Conservation (phyloP, 345 rosid species). For the Rubroshorea leprosula region DNA sequence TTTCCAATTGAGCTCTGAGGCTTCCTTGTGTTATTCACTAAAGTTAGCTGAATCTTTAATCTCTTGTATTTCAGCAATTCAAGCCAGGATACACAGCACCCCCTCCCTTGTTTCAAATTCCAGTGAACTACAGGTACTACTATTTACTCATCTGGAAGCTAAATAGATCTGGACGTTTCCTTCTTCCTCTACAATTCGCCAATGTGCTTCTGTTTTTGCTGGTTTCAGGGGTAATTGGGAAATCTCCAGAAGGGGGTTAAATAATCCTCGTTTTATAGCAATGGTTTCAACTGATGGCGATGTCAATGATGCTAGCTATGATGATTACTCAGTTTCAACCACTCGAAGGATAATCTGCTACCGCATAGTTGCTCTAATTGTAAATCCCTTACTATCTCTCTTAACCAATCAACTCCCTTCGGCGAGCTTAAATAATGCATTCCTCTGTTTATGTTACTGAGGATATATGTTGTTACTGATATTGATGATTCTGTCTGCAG, state of each 20-base stretch:
- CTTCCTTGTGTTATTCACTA: neutral
- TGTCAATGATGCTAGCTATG: constrained; percentile 33
- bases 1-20: neutral
- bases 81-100: constrained; percentile 88
- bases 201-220: neutral
- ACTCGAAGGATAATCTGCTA: constrained; percentile 52
- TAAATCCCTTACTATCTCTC: constrained; percentile 24
- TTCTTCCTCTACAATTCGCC: neutral
- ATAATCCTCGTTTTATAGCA: constrained; percentile 48
- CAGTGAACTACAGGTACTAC: constrained; percentile 62
- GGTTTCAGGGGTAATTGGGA: constrained; percentile 71
- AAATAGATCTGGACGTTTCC: neutral
- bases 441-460: too few relatives aligned
- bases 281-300: constrained; percentile 61
- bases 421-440: too few relatives aligned
- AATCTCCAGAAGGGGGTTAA: constrained; percentile 45
- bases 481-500: constrained; percentile 32
- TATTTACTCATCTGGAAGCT: neutral
- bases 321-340: constrained; percentile 47
- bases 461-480: neutral
- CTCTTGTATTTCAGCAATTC: constrained; percentile 49
- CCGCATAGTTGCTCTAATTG: constrained; percentile 57
- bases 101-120: constrained; percentile 70
- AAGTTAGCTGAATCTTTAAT: constrained; percentile 7
- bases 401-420: too few relatives aligned